Evolutionary conservation across 768 basidiomycete genomes (phyloP), one percentile per base, ranked within the genome.

Genomic region (Flagelloscypha sp.): DNA sequence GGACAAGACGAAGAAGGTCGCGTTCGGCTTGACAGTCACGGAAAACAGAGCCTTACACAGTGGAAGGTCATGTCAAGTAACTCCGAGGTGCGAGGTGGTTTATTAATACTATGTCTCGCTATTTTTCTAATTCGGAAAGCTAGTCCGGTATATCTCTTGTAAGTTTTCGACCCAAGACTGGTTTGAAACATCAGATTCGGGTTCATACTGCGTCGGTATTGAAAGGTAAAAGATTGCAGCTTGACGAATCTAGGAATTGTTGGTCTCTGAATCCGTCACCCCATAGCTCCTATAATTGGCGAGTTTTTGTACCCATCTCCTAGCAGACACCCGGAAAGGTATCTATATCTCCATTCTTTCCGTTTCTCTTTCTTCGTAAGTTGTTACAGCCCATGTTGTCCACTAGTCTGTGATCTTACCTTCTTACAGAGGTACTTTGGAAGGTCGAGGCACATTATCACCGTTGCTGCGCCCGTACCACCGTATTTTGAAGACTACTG

Each of bases 161-260:
- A 25, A 65, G 63, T 24, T 59, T 84, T 11, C 63, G 58, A 8
- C 62, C 79, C 13, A 55, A 70, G 33, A 82, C 81, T 11, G 81
- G 79, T 3, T 53, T 72, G 36, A 83, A 83, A 50, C 81, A 84
- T 38, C 81, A 84, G 46, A 66, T 84, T 21, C 70, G 81, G n/a
- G 59, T 80, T 10, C 81, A 84, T 41, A 50, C 76, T 21, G 68
- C 79, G 1, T 59, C 68, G 31, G 58, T 57, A 37, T 50, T 81
- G 35, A 60, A 64, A 33, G 56, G 79, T 74, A 38, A 9, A 59
- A 46, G 11, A 24, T 24, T 27, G 15, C 19, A 39, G 5, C 13
- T 22, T 35, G 13, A 19, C 13, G 25, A 20, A n/a, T 31, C 33
- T 24, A 24, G 10, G 38, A 9, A 13, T 37, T 39, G 16, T 31